Conservation (phyloP, 1,284 basidiomycete genomes). For the Lentinula novae-zelandiae region DNA sequence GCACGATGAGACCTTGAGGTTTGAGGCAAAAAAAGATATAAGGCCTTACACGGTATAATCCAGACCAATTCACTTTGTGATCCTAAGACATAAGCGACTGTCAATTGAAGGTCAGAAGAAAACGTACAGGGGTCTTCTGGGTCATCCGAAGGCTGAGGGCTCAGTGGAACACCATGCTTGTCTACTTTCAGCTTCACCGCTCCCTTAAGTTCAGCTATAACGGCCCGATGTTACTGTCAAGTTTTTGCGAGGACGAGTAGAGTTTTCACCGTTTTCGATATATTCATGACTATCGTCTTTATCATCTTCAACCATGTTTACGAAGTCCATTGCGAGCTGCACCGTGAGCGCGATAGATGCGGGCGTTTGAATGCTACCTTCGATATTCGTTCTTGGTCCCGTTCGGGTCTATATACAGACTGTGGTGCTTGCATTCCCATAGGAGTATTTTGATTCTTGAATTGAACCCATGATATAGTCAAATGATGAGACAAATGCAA, state of each 20-base stretch:
- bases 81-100: background rate
- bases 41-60: background rate
- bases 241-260: too few relatives aligned
- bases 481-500: background rate
- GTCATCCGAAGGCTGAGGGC: slow-evolving; percentile 6
- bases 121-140: slow-evolving; percentile 8
- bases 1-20: background rate
- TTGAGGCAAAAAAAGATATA: background rate
- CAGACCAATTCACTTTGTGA: background rate
- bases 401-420: background rate
- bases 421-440: background rate
- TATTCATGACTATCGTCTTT: background rate
- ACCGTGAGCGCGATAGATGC: too few relatives aligned
- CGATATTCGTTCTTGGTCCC: too few relatives aligned
- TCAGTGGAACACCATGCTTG: slow-evolving; percentile 5
- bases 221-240: background rate
- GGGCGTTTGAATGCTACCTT: too few relatives aligned
- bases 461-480: background rate
- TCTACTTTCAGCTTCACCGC: background rate
- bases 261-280: background rate
- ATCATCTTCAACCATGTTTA: background rate
- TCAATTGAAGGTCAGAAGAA: background rate
- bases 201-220: background rate
- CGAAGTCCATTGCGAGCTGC: too few relatives aligned
- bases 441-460: background rate